phyloP scores from a whole-genome alignment of 345 rosid species.

The Populus tremula region DNA sequence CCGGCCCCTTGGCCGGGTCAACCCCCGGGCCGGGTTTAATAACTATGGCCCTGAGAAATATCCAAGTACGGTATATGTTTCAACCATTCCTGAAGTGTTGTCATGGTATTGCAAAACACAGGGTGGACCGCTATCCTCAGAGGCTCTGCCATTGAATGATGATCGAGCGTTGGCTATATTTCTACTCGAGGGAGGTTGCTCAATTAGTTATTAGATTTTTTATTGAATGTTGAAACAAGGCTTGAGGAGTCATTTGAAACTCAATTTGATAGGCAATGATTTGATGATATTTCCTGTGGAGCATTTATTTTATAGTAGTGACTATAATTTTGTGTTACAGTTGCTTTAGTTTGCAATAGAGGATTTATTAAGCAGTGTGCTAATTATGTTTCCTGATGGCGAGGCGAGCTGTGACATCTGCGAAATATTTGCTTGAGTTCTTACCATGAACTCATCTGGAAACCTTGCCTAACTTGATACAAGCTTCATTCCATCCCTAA shows the following conservation, averaged over 20 bases:
- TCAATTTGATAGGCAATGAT: conserved; percentile 9
- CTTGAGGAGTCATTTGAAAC: conserved; percentile 10
- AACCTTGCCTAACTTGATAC: neutral
- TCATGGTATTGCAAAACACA: too few relatives aligned
- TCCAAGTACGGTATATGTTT: neutral
- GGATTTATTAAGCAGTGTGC: neutral
- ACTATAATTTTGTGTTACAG: neutral
- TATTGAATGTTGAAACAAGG: conserved; percentile 6
- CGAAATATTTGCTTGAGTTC: too few relatives aligned
- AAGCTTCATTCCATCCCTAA: neutral
- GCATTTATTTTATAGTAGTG: neutral
- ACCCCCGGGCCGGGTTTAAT: too few relatives aligned
- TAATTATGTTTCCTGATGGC: neutral
- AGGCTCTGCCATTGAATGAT: conserved; percentile 46
- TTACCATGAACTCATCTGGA: neutral
- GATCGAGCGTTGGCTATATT: neutral
- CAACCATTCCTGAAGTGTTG: too few relatives aligned
- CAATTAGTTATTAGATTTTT: conserved; percentile 1
- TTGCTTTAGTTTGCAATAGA: conserved; percentile 1
- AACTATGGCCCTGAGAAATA: too few relatives aligned
- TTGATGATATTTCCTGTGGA: neutral
- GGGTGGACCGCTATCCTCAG: conserved; percentile 67
- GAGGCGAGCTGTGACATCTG: neutral
- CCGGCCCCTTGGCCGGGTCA: too few relatives aligned
- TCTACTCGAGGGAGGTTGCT: neutral